Base-by-base conservation (phyloP, 257 asterid species). In the Solanum virginianum region DNA sequence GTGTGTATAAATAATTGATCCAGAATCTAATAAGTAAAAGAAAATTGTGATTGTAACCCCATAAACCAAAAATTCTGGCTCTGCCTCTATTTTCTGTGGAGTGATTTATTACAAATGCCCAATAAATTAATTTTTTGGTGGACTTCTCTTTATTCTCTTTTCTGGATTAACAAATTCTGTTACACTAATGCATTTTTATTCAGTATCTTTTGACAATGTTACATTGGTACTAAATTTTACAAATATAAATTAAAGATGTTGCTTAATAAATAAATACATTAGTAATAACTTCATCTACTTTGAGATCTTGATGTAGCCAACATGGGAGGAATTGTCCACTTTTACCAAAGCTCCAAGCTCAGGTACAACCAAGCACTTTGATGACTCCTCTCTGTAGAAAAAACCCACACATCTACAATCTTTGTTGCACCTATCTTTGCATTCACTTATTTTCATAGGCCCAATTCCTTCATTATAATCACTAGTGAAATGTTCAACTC, bases 401-500 rank as follows among this genome's bases (percentile, higher is more conserved):
- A 90, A 66, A 39, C 92, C 92, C 91, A 86, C 69, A 26, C 90
- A 90, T 49, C 83, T 89, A 83, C 94, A 89, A 63, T 24, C 26
- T 86, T 49, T 14, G 29, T 22, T 74, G 59, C 59, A 91, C 81
- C 56, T 81, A 22, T 74, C 81, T 79, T 80, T 88, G 47, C 94
- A 92, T 17, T 85, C 89, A 53, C 10, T 83, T 82, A 87, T 79
- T 6, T 80, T 85, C 80, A 86, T 65, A 8, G 92, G 85, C 22
- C 92, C 91, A 81, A 12, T 49, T 14, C 92, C 95, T 54, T 83
- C 89, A 56, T 84, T 85, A 68, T 91, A 89, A 14, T 70, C 91
- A 55, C 88, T 85, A 2, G 89, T 16, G 39, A 84, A 89, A 54
- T 86, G 89, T 13, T 88, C 89, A 24, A 88, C 85, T 8, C 81